These are phyloP conservation scores for Elsinoe necatrix DNA, from an alignment of 2,329 filamentous ascomycete species.

Conservation along the genomic window DNA sequence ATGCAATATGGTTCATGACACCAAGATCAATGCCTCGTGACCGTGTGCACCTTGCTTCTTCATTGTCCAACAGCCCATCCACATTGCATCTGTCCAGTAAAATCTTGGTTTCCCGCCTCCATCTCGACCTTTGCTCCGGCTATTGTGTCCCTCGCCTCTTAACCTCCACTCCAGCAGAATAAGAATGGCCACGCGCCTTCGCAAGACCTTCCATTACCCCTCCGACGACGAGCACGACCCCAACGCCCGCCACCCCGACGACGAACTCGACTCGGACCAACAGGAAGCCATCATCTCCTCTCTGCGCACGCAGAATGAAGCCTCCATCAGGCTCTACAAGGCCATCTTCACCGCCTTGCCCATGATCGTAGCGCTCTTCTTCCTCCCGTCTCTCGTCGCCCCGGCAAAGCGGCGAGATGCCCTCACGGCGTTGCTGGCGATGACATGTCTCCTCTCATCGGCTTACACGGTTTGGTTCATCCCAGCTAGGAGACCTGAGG, in stretches of 20 bases:
- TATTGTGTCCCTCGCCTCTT: not conserved
- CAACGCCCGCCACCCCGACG: constrained; percentile 42
- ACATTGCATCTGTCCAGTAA: not conserved
- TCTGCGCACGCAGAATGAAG: constrained; percentile 47
- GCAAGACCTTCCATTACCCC: constrained; percentile 71
- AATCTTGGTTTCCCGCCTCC: not conserved
- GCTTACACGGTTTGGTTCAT: constrained; percentile 53
- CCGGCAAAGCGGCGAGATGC: constrained; percentile 30
- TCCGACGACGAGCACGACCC: constrained; percentile 48
- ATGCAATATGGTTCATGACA: constrained; percentile 7
- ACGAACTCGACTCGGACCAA: constrained; percentile 68
- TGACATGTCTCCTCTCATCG: constrained; percentile 56
- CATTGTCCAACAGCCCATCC: not conserved
- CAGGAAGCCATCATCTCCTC: constrained; percentile 55
- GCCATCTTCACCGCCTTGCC: constrained; percentile 53
- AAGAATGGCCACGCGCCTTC: constrained; percentile 53
- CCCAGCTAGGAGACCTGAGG: constrained; percentile 37
- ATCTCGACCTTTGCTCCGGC: not conserved
- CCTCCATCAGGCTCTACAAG: constrained; percentile 30
- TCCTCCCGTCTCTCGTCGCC: constrained; percentile 43
- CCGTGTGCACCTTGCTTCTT: not conserved
- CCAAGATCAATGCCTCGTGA: not conserved
- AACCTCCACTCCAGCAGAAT: not conserved
- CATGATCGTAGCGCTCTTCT: constrained; percentile 47
- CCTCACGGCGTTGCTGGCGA: constrained; percentile 47